Evolutionary conservation across 148 eudicot species (phyloP), one percentile per base, ranked within the genome.

Genomic region (Chenopodium suecicum): DNA sequence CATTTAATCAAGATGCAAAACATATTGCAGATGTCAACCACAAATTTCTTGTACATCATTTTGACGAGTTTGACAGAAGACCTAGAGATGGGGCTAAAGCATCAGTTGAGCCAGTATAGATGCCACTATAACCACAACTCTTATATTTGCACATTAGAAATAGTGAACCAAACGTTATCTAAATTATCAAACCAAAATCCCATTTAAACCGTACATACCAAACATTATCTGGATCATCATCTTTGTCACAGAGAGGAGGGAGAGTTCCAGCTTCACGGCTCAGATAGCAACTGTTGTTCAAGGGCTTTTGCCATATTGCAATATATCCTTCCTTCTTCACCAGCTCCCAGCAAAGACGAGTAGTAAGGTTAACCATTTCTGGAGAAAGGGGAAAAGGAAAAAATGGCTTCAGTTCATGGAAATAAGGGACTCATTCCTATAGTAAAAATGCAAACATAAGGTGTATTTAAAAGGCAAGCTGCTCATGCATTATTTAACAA

Each of bases 231-330:
- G 95, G 97, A 80, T 96, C 91, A 88, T 96, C 98, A 83, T 90
- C 82, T 78, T 83, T 80, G 71, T 89, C 95, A 87, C 99, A 96
- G 14, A 96, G 74, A 50, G 97, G 94, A 77, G 99, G 99, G 58
- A 41, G 83, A 34, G 87, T 85, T 84, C 90, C 98, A 82, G 81
- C 83, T 68, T 87, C 89, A 48, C 97, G 99, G 80, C 83, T 91
- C 75, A 88, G 76, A 83, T 96, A 94, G 89, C 99, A 96, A 84
- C 87, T 88, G 84, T 96, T 96, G 81, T 96, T 89, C 62, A 85
- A 79, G n/a, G 98, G 99, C 86, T 96, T 96, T 90, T 91, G 92
- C 99, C 99, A 96, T 82, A 96, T 96, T 67, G 99, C 98, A 86
- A 96, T 85, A 75, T 96, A 96, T 23, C 99, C 98, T 82, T 90